Evolutionary conservation across 2,329 filamentous ascomycete species (phyloP).

Genomic region (Verticillium klebahnii): DNA sequence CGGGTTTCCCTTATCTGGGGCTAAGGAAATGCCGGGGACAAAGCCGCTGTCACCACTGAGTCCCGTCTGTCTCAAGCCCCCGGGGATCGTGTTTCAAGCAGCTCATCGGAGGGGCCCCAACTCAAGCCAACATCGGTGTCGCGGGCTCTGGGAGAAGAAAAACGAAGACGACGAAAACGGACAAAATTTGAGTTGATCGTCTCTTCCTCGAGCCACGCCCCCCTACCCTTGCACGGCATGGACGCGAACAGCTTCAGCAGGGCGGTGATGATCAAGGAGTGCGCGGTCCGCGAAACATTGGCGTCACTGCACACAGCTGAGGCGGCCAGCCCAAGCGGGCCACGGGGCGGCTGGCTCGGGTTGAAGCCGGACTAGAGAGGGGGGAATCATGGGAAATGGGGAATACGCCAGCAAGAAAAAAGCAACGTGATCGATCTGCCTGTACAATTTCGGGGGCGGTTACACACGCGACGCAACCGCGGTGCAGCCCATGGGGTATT

Average conservation of each 20-base stretch:
- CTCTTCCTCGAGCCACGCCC: neutral
- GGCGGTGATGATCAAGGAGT: neutral
- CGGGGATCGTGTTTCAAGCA: constrained; percentile 7
- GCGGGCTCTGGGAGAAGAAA: neutral
- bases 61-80: constrained; percentile 5
- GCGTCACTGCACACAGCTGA: neutral
- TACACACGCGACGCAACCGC: neutral
- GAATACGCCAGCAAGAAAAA: neutral
- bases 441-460: neutral
- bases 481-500: neutral
- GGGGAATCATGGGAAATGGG: neutral
- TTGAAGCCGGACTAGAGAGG: neutral
- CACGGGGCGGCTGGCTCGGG: neutral
- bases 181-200: constrained; percentile 3
- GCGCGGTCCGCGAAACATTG: neutral
- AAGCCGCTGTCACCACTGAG: neutral
- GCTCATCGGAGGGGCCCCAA: constrained; percentile 1
- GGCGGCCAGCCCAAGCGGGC: neutral
- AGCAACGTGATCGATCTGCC: neutral
- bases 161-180: neutral
- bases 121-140: neutral
- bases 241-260: neutral
- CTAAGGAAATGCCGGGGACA: neutral
- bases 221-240: neutral
- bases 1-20: neutral